Evolutionary conservation across 2,329 filamentous ascomycete species (phyloP).

Genomic region (Talaromyces verruculosus): DNA sequence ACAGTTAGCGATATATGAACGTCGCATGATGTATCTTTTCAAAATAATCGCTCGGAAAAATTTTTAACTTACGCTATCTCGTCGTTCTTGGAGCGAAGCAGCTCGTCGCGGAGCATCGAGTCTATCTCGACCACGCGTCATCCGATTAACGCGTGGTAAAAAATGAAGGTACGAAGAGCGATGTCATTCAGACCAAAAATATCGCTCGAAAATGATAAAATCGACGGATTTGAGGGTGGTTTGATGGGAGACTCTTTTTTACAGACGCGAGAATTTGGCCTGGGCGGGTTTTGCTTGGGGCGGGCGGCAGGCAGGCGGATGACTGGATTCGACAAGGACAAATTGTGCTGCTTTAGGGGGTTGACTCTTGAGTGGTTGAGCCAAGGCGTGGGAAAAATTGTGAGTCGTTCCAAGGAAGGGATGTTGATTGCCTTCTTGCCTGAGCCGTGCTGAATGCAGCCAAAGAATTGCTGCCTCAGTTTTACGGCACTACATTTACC

Average conservation of each 20-base stretch:
- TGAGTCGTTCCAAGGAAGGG: slow-evolving; percentile 5
- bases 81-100: slow-evolving; percentile 52
- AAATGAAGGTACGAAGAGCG: slow-evolving; percentile 38
- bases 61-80: slow-evolving; percentile 52
- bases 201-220: slow-evolving; percentile 48
- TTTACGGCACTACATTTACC: not conserved
- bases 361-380: not conserved
- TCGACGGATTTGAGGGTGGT: slow-evolving; percentile 40
- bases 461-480: slow-evolving; percentile 10
- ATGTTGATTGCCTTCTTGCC: slow-evolving; percentile 1
- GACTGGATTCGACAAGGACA: slow-evolving; percentile 27
- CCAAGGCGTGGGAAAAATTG: slow-evolving; percentile 5
- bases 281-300: slow-evolving; percentile 26
- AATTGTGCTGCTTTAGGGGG: slow-evolving; percentile 22
- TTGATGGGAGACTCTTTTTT: slow-evolving; percentile 35
- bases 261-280: slow-evolving; percentile 32
- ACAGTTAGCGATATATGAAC: slow-evolving; percentile 38
- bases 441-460: slow-evolving; percentile 13
- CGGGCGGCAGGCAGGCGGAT: slow-evolving; percentile 21
- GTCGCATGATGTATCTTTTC: slow-evolving; percentile 24
- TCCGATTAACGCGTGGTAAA: slow-evolving; percentile 52
- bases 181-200: slow-evolving; percentile 47
- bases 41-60: slow-evolving; percentile 32
- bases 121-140: slow-evolving; percentile 50
- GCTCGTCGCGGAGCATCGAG: slow-evolving; percentile 53